Conservation (phyloP, 257 asterid species). For the Solanum habrochaites region DNA sequence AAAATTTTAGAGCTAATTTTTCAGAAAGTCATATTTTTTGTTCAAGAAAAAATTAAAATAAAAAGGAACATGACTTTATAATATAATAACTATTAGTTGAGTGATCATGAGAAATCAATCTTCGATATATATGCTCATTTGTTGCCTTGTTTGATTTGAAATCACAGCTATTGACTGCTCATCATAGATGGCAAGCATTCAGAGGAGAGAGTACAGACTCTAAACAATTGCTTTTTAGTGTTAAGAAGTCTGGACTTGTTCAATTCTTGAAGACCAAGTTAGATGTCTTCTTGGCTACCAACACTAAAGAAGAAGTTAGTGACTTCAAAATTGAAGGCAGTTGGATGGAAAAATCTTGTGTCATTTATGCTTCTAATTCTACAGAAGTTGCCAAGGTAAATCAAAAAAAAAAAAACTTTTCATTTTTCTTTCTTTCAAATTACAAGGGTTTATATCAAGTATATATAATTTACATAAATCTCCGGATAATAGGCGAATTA, state of each 20-base stretch:
- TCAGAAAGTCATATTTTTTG: too few species aligned
- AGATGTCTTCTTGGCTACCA: constrained; percentile 18
- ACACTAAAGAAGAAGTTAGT: constrained; percentile 13
- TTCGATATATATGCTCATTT: not conserved
- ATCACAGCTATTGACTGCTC: constrained; percentile 45
- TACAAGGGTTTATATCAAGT: not conserved
- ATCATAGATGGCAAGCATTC: constrained; percentile 55
- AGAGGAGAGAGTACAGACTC: constrained; percentile 20
- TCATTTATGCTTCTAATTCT: constrained; percentile 34
- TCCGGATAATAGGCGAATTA: too few species aligned
- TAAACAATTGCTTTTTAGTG: constrained; percentile 14
- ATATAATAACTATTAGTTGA: too few species aligned
- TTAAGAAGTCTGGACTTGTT: constrained; percentile 16
- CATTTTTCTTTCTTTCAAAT: not conserved
- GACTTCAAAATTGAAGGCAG: constrained; percentile 30
- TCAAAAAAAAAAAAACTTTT: too few species aligned
- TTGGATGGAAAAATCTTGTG: constrained; percentile 18
- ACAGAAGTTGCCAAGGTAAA: constrained; percentile 58
- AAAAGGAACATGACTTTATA: too few species aligned
- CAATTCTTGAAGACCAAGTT: constrained; percentile 21
- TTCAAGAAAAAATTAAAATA: too few species aligned
- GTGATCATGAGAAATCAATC: too few species aligned
- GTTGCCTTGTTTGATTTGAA: not conserved
- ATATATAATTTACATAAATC: too few species aligned
- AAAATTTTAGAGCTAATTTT: not conserved